Evolutionary conservation across 331 rosid genomes (phyloP).

Genomic region (Rosa hybrid): DNA sequence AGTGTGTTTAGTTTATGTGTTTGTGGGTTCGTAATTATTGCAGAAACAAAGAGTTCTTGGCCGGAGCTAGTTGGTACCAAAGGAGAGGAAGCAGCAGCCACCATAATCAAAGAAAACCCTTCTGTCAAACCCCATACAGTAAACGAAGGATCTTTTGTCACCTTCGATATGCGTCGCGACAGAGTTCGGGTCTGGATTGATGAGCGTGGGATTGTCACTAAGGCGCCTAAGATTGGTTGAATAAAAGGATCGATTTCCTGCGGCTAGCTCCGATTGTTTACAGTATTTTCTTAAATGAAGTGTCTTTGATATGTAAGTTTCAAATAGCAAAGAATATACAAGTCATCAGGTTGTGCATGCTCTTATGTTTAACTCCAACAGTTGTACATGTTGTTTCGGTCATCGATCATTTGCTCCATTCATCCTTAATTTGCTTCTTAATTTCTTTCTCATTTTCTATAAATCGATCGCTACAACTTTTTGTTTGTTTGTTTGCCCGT

Average conservation of each 20-base stretch:
- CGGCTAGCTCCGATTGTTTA: not conserved
- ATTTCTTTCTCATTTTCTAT: too few relatives aligned
- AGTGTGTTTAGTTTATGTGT: not conserved
- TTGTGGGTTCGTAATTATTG: not conserved
- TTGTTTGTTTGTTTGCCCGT: too few relatives aligned
- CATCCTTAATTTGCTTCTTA: not conserved
- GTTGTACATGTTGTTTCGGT: not conserved
- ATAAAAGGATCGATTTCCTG: too few relatives aligned
- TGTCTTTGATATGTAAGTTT: not conserved
- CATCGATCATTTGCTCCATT: not conserved
- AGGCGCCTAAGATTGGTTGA: slow-evolving; percentile 39
- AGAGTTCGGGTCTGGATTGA: slow-evolving; percentile 48
- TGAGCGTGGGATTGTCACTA: slow-evolving; percentile 19
- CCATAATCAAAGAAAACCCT: slow-evolving; percentile 28
- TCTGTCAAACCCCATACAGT: slow-evolving; percentile 22
- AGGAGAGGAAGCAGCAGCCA: slow-evolving; percentile 27
- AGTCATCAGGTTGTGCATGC: not conserved
- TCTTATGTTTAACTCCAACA: not conserved
- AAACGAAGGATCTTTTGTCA: slow-evolving; percentile 26
- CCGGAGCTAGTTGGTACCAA: slow-evolving; percentile 35
- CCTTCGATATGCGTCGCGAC: slow-evolving; percentile 32
- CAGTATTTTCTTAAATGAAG: not conserved
- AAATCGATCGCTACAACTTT: too few relatives aligned
- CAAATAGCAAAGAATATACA: not conserved
- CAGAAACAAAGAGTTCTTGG: slow-evolving; percentile 39